Conservation (phyloP, 345 rosid species). For the Lepidium sativum region DNA sequence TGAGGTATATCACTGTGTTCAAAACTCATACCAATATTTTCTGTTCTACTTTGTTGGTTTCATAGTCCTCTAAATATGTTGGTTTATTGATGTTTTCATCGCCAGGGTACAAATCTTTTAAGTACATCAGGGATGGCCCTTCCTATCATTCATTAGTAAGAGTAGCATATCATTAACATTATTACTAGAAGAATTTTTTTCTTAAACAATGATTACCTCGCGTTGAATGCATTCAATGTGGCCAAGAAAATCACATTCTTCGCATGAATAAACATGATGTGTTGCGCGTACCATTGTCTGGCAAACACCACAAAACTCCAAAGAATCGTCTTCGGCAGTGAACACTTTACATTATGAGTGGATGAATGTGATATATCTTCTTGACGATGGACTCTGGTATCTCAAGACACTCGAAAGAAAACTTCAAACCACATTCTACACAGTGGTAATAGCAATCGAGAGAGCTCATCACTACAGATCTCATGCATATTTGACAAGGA, state of each 20-base stretch:
- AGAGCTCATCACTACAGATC: too few relatives aligned
- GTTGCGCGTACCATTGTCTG: not conserved
- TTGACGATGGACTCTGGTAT: not conserved
- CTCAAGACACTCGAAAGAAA: constrained; percentile 16
- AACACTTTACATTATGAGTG: not conserved
- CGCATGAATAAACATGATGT: constrained; percentile 14
- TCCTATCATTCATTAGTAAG: not conserved
- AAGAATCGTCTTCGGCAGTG: not conserved
- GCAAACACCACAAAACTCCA: constrained; percentile 20
- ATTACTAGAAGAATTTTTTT: too few relatives aligned
- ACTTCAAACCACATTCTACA: not conserved
- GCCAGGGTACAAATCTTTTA: not conserved
- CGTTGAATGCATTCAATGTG: constrained; percentile 21
- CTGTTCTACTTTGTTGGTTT: not conserved
- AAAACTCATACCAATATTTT: not conserved
- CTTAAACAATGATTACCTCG: not conserved
- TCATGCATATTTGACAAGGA: not conserved
- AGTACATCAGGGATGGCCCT: not conserved
- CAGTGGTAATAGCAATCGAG: not conserved
- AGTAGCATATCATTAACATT: too few relatives aligned
- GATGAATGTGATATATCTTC: constrained; percentile 2
- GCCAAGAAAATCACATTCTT: constrained; percentile 13
- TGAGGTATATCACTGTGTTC: too few relatives aligned
- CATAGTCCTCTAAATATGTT: not conserved
- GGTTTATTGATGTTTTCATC: not conserved